Evolutionary conservation across 2,329 filamentous ascomycete species (phyloP).

Genomic region (Aspergillus intermedius): DNA sequence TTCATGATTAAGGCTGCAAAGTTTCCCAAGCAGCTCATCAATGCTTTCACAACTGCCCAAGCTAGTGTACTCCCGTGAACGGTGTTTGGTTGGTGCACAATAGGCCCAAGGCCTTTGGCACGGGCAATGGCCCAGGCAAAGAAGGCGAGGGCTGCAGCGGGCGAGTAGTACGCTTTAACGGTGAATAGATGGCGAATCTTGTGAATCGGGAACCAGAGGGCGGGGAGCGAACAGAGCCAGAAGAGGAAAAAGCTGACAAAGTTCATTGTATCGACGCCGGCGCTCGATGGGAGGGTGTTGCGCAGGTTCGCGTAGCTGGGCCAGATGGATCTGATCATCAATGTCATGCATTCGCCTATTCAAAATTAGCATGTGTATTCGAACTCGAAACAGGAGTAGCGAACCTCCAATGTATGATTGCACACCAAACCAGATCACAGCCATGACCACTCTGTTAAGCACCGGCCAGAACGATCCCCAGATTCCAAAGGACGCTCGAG

Average conservation of each 20-base stretch:
- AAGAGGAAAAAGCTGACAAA: slow-evolving; percentile 84
- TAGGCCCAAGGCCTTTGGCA: slow-evolving; percentile 76
- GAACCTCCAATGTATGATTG: slow-evolving; percentile 63
- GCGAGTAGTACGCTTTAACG: slow-evolving; percentile 79
- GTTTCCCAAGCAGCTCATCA: slow-evolving; percentile 86
- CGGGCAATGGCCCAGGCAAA: slow-evolving; percentile 80
- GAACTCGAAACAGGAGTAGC: slow-evolving; percentile 3
- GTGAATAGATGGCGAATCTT: slow-evolving; percentile 86
- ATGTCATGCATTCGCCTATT: slow-evolving; percentile 66
- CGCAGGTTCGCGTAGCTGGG: slow-evolving; percentile 52
- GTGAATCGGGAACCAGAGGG: slow-evolving; percentile 84
- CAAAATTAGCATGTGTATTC: not conserved
- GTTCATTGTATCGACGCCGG: slow-evolving; percentile 66
- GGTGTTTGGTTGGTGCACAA: slow-evolving; percentile 62
- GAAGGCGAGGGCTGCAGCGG: slow-evolving; percentile 74
- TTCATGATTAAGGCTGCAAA: slow-evolving; percentile 79
- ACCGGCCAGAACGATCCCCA: slow-evolving; percentile 88
- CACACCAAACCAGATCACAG: slow-evolving; percentile 82
- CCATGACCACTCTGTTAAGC: slow-evolving; percentile 81
- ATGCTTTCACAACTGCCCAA: slow-evolving; percentile 76
- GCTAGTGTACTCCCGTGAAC: slow-evolving; percentile 62
- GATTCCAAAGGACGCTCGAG: slow-evolving; percentile 73
- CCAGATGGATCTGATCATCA: slow-evolving; percentile 89
- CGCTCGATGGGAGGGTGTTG: slow-evolving; percentile 58
- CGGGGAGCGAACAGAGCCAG: slow-evolving; percentile 72